Evolutionary conservation across 495 filamentous ascomycete species (phyloP).

Genomic region (Lasiosphaeria miniovina): DNA sequence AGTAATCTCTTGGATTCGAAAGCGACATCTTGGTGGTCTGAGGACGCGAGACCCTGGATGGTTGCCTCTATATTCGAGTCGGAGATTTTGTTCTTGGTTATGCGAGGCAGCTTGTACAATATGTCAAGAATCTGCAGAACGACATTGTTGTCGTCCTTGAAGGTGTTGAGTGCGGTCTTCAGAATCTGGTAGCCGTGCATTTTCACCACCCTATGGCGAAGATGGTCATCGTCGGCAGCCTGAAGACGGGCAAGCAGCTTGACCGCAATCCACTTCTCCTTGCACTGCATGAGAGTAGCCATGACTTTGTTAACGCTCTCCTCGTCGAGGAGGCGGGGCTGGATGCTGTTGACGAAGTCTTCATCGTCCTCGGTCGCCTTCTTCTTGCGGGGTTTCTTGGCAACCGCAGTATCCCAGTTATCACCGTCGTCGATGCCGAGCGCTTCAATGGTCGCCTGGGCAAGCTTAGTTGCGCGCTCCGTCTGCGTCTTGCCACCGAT

Average conservation of each 20-base stretch:
- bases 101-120: conserved; percentile 79
- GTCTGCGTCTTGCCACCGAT: conserved; percentile 98
- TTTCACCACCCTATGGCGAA: conserved; percentile 83
- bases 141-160: conserved; percentile 84
- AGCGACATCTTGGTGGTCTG: conserved; percentile 71
- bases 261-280: conserved; percentile 98
- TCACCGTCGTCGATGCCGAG: conserved; percentile 93
- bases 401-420: conserved; percentile 83
- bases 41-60: conserved; percentile 64
- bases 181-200: conserved; percentile 98
- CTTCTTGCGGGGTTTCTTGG: conserved; percentile 88
- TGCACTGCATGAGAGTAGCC: conserved; percentile 97
- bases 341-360: conserved; percentile 89
- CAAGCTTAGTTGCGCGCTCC: conserved; percentile 87
- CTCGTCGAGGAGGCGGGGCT: conserved; percentile 80
- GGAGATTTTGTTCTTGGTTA: conserved; percentile 95
- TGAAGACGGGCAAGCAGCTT: conserved; percentile 90
- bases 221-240: conserved; percentile 81
- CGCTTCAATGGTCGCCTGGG: conserved; percentile 86
- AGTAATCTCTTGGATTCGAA: conserved; percentile 68
- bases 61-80: conserved; percentile 93
- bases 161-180: conserved; percentile 76
- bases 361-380: conserved; percentile 93
- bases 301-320: conserved; percentile 94
- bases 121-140: conserved; percentile 88